phyloP scores from a whole-genome alignment of 148 eudicot species.

The Silene conica region DNA sequence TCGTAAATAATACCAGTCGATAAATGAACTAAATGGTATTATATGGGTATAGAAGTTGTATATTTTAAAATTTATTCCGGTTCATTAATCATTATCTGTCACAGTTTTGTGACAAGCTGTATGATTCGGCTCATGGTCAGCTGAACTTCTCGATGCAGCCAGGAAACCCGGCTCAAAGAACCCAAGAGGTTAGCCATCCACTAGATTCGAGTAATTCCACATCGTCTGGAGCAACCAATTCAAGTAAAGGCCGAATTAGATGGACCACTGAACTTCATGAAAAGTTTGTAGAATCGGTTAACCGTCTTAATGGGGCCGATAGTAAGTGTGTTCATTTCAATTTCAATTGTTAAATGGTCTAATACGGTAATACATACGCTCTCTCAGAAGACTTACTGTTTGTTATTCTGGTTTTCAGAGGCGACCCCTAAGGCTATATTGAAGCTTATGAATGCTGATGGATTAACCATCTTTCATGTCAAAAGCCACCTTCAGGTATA shows the following conservation, averaged over 20 bases:
- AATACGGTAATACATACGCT: too few relatives aligned
- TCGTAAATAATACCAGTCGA: too few relatives aligned
- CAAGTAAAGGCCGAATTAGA: conserved; percentile 69
- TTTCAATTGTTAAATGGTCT: neutral
- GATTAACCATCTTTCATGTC: conserved; percentile 80
- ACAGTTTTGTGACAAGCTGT: conserved; percentile 27
- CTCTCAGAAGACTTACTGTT: neutral
- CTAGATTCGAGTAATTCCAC: conserved; percentile 19
- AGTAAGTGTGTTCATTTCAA: conserved; percentile 39
- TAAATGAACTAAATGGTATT: too few relatives aligned
- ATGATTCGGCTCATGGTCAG: conserved; percentile 24
- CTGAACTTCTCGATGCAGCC: conserved; percentile 26
- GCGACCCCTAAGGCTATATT: conserved; percentile 93
- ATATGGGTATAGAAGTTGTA: neutral
- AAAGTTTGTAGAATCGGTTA: conserved; percentile 73
- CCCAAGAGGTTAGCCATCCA: conserved; percentile 16
- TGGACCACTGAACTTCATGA: conserved; percentile 91
- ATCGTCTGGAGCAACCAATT: conserved; percentile 28
- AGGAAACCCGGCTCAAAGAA: conserved; percentile 24
- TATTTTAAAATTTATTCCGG: neutral
- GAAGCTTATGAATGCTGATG: conserved; percentile 80
- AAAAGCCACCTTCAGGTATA: conserved; percentile 93
- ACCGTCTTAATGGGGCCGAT: conserved; percentile 77
- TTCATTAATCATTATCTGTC: conserved; percentile 1
- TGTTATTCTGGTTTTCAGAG: conserved; percentile 37